Conservation (phyloP, 768 basidiomycete genomes). For the Psilocybe azurescens region DNA sequence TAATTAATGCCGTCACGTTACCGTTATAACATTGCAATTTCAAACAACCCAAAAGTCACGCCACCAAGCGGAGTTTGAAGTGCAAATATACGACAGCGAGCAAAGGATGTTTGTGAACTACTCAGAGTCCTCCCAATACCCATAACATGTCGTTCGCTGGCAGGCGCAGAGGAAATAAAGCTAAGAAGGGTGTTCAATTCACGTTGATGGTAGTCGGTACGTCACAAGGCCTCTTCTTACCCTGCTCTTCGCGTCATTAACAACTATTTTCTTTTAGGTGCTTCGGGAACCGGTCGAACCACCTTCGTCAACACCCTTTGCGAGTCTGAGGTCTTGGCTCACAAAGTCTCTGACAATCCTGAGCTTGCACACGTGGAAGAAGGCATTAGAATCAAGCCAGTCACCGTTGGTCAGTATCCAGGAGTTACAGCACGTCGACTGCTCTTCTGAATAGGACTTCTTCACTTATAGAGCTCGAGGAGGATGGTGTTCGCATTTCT, state of each 20-base stretch:
- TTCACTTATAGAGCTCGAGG: slow-evolving; percentile 82
- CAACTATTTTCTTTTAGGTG: slow-evolving; percentile 59
- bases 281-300: slow-evolving; percentile 96
- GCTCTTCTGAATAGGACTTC: slow-evolving; percentile 4
- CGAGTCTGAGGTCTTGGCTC: slow-evolving; percentile 89
- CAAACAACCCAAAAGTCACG: slow-evolving; percentile 29
- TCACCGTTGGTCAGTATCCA: slow-evolving; percentile 80
- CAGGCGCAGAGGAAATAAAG: slow-evolving; percentile 90
- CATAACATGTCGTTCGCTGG: slow-evolving; percentile 82
- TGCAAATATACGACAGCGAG: slow-evolving; percentile 35
- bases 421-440: slow-evolving; percentile 2
- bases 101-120: slow-evolving; percentile 30
- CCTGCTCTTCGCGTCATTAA: slow-evolving; percentile 20
- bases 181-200: slow-evolving; percentile 99
- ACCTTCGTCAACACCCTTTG: slow-evolving; percentile 99
- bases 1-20: slow-evolving; percentile 14
- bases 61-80: slow-evolving; percentile 49
- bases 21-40: background rate
- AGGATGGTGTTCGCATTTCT: slow-evolving; percentile 97
- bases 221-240: slow-evolving; percentile 36
- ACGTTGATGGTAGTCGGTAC: slow-evolving; percentile 97
- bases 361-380: slow-evolving; percentile 93
- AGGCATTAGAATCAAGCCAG: slow-evolving; percentile 93
- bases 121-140: slow-evolving; percentile 18
- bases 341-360: slow-evolving; percentile 86